These are phyloP conservation scores for Acanthamoeba lenticulata DNA, from an alignment of 208 protist genomes.

Conservation along the genomic window DNA sequence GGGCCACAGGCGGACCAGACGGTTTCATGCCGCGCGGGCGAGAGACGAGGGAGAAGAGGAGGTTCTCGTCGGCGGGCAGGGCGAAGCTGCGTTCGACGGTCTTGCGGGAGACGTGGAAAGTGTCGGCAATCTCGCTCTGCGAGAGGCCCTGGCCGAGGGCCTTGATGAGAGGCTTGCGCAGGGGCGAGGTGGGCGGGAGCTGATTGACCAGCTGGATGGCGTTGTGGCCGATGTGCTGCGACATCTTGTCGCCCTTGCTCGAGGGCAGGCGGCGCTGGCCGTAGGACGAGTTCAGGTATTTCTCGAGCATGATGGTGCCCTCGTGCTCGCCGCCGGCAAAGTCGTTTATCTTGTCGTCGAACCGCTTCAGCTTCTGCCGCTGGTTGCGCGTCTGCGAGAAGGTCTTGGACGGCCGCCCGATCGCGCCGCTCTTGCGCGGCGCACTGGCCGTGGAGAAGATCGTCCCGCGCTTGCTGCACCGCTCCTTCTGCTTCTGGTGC, in stretches of 20 bases:
- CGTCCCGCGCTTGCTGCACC: background rate
- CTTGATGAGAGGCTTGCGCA: conserved; percentile 40
- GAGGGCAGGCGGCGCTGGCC: background rate
- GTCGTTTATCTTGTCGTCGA: conserved; percentile 40
- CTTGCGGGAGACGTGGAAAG: conserved; percentile 21
- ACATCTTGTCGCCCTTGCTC: conserved; percentile 18
- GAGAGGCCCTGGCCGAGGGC: conserved; percentile 11
- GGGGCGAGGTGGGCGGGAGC: conserved; percentile 31
- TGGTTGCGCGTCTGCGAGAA: conserved; percentile 41
- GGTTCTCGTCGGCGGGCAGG: conserved; percentile 1
- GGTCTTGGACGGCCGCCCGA: conserved; percentile 13
- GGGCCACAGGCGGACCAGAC: background rate
- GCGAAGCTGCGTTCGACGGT: conserved; percentile 40
- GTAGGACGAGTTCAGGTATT: conserved; percentile 57
- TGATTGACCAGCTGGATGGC: background rate
- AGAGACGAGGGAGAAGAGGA: conserved; percentile 13
- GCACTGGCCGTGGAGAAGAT: background rate
- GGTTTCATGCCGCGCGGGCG: conserved; percentile 11
- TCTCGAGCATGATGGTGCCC: conserved; percentile 28
- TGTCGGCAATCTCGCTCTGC: conserved; percentile 22
- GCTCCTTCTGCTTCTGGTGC: conserved; percentile 41
- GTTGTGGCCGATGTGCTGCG: conserved; percentile 10
- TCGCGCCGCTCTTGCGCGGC: background rate
- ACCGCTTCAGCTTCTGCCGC: conserved; percentile 35
- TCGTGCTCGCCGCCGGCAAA: conserved; percentile 27